A percentile compares a stretch with the other conserved stretches of the same genome.
phyloP scores from a whole-genome alignment of 495 filamentous ascomycete species.

The Hypoxylon subgilvum region DNA sequence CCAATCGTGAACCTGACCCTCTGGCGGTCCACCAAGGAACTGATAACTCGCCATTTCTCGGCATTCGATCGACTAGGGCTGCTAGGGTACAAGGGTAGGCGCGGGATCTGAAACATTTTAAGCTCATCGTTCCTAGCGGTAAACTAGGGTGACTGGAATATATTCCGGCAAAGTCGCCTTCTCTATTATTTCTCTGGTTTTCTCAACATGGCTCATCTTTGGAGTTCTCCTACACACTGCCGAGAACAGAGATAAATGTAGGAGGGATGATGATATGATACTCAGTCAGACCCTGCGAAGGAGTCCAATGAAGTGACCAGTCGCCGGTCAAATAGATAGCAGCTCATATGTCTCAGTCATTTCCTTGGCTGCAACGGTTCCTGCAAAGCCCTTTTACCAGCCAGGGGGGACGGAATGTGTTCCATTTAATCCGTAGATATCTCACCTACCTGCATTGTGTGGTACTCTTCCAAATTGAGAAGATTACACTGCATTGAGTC shows the following conservation, averaged over 20 bases:
- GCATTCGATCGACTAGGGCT: background rate
- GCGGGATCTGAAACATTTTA: background rate
- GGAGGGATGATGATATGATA: background rate
- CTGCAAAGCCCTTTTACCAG: constrained; percentile 5
- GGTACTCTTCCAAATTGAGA: too few relatives aligned
- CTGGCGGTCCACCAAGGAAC: constrained; percentile 16
- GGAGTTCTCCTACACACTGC: background rate
- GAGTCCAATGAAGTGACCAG: too few relatives aligned
- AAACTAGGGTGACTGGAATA: too few relatives aligned
- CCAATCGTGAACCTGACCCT: too few relatives aligned
- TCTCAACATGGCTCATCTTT: background rate
- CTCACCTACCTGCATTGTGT: too few relatives aligned
- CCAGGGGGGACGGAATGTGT: constrained; percentile 7
- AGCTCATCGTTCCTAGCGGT: background rate
- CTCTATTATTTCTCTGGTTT: too few relatives aligned
- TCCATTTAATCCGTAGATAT: too few relatives aligned
- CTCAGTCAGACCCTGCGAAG: background rate
- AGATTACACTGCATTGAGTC: too few relatives aligned
- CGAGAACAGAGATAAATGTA: background rate
- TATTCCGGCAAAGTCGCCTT: too few relatives aligned
- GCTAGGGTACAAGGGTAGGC: background rate
- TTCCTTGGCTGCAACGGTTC: background rate
- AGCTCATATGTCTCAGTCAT: background rate
- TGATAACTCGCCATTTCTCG: constrained; percentile 10
- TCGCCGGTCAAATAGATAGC: background rate